Evolutionary conservation across 2,329 filamentous ascomycete genomes (phyloP).

Genomic region (Colletotrichum truncatum): DNA sequence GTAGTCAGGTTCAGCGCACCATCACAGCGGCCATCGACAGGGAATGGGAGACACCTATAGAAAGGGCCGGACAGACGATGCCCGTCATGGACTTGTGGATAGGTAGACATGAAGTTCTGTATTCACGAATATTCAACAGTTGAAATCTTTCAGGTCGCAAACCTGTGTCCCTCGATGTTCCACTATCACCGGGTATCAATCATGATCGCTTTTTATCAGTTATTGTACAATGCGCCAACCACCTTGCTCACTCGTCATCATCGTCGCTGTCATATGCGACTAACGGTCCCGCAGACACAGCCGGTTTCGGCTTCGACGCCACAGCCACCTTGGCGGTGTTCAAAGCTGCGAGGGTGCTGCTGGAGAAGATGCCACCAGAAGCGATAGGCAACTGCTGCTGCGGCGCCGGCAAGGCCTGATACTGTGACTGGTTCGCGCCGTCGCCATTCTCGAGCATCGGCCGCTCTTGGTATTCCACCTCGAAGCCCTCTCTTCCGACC

Average conservation of each 20-base stretch:
- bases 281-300: constrained; percentile 71
- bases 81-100: constrained; percentile 86
- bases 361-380: constrained; percentile 79
- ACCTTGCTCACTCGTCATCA: constrained; percentile 53
- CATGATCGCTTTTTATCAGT: constrained; percentile 43
- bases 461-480: constrained; percentile 70
- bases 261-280: constrained; percentile 94
- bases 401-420: constrained; percentile 5
- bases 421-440: constrained; percentile 45
- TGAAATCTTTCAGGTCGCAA: constrained; percentile 44
- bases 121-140: constrained; percentile 89
- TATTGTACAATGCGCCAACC: constrained; percentile 74
- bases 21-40: constrained; percentile 67
- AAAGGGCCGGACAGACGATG: constrained; percentile 78
- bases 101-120: constrained; percentile 82
- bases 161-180: constrained; percentile 23
- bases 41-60: constrained; percentile 67
- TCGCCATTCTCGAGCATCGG: constrained; percentile 64
- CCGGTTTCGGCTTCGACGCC: constrained; percentile 62
- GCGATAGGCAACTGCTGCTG: constrained; percentile 49
- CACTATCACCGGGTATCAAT: constrained; percentile 31
- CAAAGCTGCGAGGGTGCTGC: constrained; percentile 82
- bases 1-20: constrained; percentile 62
- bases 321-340: constrained; percentile 65
- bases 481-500: constrained; percentile 65